A percentile compares a stretch with the other conserved stretches of the same genome.
These are phyloP conservation scores for Fusarium sp. DNA, from an alignment of 2,329 filamentous ascomycete species.

Conservation along the genomic window DNA sequence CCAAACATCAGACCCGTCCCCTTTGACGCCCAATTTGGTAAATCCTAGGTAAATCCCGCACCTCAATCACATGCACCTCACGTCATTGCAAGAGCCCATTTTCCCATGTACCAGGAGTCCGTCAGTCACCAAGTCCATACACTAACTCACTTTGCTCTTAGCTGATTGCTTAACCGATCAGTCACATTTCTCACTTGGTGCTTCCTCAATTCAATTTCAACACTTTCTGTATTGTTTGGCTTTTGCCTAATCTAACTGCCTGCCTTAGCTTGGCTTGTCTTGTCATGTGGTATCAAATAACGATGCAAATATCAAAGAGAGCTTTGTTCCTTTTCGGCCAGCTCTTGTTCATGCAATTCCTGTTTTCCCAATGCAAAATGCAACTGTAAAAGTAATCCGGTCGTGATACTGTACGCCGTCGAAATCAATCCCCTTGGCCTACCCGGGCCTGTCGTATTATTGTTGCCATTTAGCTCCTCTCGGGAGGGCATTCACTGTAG, in stretches of 20 bases:
- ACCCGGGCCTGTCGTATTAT: slow-evolving; percentile 34
- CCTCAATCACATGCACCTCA: slow-evolving; percentile 39
- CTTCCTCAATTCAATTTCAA: slow-evolving; percentile 27
- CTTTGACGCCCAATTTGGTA: slow-evolving; percentile 23
- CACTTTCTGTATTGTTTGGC: slow-evolving; percentile 44
- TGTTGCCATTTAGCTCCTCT: slow-evolving; percentile 41
- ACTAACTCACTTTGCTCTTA: neutral
- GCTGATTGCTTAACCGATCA: neutral
- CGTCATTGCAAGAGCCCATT: slow-evolving; percentile 29
- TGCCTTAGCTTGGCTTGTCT: slow-evolving; percentile 26
- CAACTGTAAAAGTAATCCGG: slow-evolving; percentile 45
- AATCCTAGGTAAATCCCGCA: slow-evolving; percentile 37
- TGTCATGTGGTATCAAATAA: slow-evolving; percentile 47
- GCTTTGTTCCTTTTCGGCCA: slow-evolving; percentile 37
- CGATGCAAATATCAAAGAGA: slow-evolving; percentile 44
- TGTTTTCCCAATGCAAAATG: slow-evolving; percentile 42
- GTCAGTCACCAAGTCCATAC: neutral
- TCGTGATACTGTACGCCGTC: slow-evolving; percentile 46
- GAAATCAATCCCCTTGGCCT: slow-evolving; percentile 25
- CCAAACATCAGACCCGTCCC: slow-evolving; percentile 23
- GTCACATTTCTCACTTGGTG: slow-evolving; percentile 10
- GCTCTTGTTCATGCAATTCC: slow-evolving; percentile 46
- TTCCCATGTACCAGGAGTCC: neutral
- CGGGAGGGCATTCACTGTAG: slow-evolving; percentile 58
- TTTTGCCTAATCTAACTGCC: slow-evolving; percentile 34